Conservation (phyloP, 768 basidiomycete genomes). For the Russula ochroleuca region DNA sequence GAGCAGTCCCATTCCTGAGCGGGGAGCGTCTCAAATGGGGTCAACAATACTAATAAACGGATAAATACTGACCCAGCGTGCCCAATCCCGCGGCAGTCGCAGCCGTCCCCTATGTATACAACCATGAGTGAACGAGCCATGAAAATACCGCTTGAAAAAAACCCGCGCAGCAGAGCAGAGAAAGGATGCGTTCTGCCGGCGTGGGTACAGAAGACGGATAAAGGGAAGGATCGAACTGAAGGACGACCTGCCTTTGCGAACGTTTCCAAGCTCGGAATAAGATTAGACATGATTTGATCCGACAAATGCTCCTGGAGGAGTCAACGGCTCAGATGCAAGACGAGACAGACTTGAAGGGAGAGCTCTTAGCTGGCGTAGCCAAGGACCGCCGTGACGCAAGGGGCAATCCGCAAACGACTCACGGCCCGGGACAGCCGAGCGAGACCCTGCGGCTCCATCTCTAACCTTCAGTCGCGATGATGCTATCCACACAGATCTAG, state of each 20-base stretch:
- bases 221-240: background rate
- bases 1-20: conserved; percentile 61
- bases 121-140: background rate
- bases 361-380: background rate
- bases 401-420: background rate
- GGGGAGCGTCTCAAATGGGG: too few species aligned
- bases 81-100: conserved; percentile 38
- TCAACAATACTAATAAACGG: background rate
- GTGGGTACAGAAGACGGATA: background rate
- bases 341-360: background rate
- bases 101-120: conserved; percentile 33
- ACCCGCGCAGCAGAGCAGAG: background rate
- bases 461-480: too few species aligned
- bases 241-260: conserved; percentile 45
- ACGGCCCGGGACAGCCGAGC: background rate
- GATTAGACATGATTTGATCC: conserved; percentile 35
- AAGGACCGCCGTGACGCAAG: background rate
- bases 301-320: background rate
- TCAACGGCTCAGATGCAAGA: background rate
- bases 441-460: too few species aligned
- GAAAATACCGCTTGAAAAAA: too few species aligned
- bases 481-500: too few species aligned
- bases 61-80: conserved; percentile 35
- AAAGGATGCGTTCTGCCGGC: background rate
- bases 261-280: conserved; percentile 42